Evolutionary conservation across 805 yeast genomes (phyloP).

Genomic region (Novakomyces olei): DNA sequence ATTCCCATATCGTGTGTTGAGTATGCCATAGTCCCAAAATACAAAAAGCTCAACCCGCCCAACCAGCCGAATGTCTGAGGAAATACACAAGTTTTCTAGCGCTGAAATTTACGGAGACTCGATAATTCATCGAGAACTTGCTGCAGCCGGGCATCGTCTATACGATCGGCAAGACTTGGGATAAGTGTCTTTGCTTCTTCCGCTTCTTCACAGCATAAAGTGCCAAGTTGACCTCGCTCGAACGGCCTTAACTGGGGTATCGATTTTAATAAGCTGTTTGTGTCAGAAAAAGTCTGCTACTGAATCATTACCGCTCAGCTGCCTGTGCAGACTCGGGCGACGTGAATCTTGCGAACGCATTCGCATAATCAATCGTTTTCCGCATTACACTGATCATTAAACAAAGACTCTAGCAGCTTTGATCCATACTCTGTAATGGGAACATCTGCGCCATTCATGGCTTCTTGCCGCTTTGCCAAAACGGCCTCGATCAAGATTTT

Average conservation of each 20-base stretch:
- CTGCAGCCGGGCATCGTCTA: slow-evolving; percentile 51
- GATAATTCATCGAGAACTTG: slow-evolving; percentile 2
- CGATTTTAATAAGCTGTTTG: too few species aligned
- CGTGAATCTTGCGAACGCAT: slow-evolving; percentile 55
- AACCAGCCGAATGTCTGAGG: too few species aligned
- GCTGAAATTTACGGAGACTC: slow-evolving; percentile 1
- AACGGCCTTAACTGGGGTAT: too few species aligned
- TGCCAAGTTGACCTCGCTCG: slow-evolving; percentile 48
- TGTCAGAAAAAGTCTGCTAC: too few species aligned
- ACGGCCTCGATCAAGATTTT: slow-evolving; percentile 60
- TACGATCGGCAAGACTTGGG: slow-evolving; percentile 51
- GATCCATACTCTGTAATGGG: slow-evolving; percentile 7
- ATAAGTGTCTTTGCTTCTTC: slow-evolving; percentile 70
- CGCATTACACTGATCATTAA: slow-evolving; percentile 39
- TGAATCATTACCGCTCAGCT: slow-evolving; percentile 30
- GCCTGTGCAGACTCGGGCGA: slow-evolving; percentile 63
- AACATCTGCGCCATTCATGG: slow-evolving; percentile 20
- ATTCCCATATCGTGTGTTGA: too few species aligned
- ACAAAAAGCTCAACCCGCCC: too few species aligned
- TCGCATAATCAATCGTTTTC: slow-evolving; percentile 52
- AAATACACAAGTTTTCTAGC: not conserved
- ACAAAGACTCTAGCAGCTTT: not conserved
- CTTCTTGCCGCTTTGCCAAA: slow-evolving; percentile 35
- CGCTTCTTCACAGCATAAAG: slow-evolving; percentile 43
- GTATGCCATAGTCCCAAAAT: too few species aligned